These are phyloP conservation scores for Vanrija sp. DNA, from an alignment of 1,284 basidiomycete species.

Conservation along the genomic window DNA sequence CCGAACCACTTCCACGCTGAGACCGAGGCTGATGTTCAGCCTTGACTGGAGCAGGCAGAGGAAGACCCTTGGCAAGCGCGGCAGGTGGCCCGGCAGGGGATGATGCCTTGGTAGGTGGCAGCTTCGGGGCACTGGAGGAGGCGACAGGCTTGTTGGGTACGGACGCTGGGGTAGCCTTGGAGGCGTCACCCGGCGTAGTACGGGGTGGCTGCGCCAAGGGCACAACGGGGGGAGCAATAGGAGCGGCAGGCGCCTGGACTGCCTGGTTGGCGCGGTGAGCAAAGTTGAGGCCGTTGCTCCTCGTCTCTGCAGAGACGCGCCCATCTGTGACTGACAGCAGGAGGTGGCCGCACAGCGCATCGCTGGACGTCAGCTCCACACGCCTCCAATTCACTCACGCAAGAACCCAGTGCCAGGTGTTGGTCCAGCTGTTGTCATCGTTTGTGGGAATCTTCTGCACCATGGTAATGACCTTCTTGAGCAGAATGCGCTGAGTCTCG, in stretches of 20 bases:
- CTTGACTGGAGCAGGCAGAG: too few relatives aligned
- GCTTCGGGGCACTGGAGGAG: not conserved
- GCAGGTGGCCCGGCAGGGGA: not conserved
- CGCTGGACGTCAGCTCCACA: slow-evolving; percentile 55
- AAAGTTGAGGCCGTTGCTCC: slow-evolving; percentile 95
- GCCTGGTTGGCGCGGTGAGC: slow-evolving; percentile 52
- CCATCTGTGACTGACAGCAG: slow-evolving; percentile 87
- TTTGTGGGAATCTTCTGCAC: slow-evolving; percentile 55
- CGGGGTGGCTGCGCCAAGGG: slow-evolving; percentile 46
- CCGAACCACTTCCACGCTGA: slow-evolving; percentile 1
- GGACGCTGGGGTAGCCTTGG: slow-evolving; percentile 34
- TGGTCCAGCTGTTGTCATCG: slow-evolving; percentile 78
- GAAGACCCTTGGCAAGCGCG: too few relatives aligned
- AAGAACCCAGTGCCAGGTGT: slow-evolving; percentile 97
- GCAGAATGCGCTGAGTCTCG: slow-evolving; percentile 78
- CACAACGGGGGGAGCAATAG: slow-evolving; percentile 35
- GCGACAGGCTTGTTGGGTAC: slow-evolving; percentile 19
- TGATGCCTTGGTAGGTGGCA: not conserved
- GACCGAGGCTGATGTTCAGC: not conserved
- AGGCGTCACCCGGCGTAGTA: slow-evolving; percentile 9
- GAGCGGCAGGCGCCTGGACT: slow-evolving; percentile 43
- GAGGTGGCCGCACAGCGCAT: slow-evolving; percentile 85
- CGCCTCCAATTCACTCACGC: slow-evolving; percentile 41
- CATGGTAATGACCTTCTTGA: slow-evolving; percentile 85
- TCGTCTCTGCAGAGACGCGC: slow-evolving; percentile 83